Conservation (phyloP, 208 protist species). For the Trypanosoma cruzi region DNA sequence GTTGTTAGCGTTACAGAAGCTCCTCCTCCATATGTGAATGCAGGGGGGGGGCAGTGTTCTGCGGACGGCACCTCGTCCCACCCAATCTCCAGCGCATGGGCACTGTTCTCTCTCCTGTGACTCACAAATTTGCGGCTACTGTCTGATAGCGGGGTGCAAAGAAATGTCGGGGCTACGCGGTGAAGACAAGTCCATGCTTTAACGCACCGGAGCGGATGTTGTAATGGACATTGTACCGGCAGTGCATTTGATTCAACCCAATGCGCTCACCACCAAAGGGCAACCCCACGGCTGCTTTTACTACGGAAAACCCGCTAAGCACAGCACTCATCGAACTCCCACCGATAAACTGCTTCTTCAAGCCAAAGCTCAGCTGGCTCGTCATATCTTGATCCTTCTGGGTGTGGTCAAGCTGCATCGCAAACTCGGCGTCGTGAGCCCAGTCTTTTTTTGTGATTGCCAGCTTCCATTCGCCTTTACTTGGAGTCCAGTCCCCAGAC, state of each 20-base stretch:
- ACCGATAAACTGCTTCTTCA: slow-evolving; percentile 67
- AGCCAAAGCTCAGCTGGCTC: slow-evolving; percentile 72
- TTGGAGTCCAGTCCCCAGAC: slow-evolving; percentile 64
- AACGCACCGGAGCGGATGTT: slow-evolving; percentile 71
- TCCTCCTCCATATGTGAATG: slow-evolving; percentile 4
- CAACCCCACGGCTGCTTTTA: slow-evolving; percentile 72
- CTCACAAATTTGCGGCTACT: not conserved
- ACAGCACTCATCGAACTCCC: slow-evolving; percentile 59
- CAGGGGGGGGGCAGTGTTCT: not conserved
- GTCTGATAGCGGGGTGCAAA: not conserved
- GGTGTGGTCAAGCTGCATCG: slow-evolving; percentile 80
- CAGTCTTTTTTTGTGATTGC: slow-evolving; percentile 65
- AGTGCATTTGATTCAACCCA: slow-evolving; percentile 71
- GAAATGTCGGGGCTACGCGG: slow-evolving; percentile 37
- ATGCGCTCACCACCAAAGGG: slow-evolving; percentile 81
- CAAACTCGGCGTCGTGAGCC: slow-evolving; percentile 63
- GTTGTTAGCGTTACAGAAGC: slow-evolving; percentile 1
- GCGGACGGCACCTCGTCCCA: not conserved
- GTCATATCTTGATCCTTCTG: slow-evolving; percentile 60
- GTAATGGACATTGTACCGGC: slow-evolving; percentile 76
- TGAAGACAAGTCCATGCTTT: slow-evolving; percentile 84
- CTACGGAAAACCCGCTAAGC: slow-evolving; percentile 54
- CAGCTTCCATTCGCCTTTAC: slow-evolving; percentile 85
- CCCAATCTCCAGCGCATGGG: not conserved
- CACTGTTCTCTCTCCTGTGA: not conserved